Evolutionary conservation across 2,329 filamentous ascomycete species (phyloP).

Genomic region (Ophiobolus disseminans): DNA sequence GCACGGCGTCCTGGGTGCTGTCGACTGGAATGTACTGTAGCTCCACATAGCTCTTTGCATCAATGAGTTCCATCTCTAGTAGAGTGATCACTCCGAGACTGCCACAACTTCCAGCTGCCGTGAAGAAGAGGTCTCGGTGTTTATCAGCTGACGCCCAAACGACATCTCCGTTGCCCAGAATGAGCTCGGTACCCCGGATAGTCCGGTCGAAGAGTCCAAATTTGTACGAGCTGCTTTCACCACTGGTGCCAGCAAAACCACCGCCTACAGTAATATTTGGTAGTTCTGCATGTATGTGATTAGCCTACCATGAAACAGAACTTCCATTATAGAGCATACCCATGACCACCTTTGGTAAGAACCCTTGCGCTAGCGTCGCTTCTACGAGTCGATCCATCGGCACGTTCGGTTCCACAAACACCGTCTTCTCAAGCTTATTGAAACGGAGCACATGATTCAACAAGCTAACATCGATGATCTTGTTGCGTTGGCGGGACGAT

Average conservation of each 20-base stretch:
- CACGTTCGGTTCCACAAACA: constrained; percentile 71
- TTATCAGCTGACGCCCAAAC: constrained; percentile 55
- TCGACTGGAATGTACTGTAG: constrained; percentile 66
- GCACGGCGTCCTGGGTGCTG: constrained; percentile 57
- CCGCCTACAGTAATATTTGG: constrained; percentile 73
- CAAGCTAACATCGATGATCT: constrained; percentile 57
- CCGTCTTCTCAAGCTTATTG: constrained; percentile 51
- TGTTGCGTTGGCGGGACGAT: constrained; percentile 49
- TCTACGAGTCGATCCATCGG: constrained; percentile 70
- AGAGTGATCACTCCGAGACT: constrained; percentile 68
- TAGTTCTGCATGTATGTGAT: constrained; percentile 54
- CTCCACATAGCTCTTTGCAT: constrained; percentile 64
- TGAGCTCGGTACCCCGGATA: constrained; percentile 68
- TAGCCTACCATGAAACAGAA: too few species aligned
- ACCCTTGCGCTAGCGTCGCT: constrained; percentile 61
- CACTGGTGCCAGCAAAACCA: constrained; percentile 70
- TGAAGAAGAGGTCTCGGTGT: constrained; percentile 64
- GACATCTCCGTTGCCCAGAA: constrained; percentile 65
- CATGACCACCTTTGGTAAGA: constrained; percentile 72
- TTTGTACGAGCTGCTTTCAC: constrained; percentile 71
- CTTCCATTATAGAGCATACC: constrained; percentile 35
- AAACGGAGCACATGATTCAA: constrained; percentile 58
- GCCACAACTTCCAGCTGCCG: constrained; percentile 66
- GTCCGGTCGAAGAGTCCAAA: constrained; percentile 72
- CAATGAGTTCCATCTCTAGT: constrained; percentile 64